Evolutionary conservation across 2,329 filamentous ascomycete genomes (phyloP), one percentile per base, ranked within the genome.

Genomic region (Triangularia setosa): DNA sequence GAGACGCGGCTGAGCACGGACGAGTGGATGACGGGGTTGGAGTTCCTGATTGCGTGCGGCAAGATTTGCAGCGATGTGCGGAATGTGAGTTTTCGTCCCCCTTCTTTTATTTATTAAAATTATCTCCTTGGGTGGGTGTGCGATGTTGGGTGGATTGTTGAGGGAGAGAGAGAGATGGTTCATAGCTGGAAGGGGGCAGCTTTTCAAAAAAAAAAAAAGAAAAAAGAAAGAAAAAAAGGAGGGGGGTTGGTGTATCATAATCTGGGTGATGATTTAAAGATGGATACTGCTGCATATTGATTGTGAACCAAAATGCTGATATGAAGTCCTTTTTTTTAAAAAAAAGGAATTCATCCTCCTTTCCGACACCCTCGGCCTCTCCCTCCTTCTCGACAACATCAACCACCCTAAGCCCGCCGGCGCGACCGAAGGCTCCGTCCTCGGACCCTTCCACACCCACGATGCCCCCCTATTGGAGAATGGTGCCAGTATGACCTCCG

Each of bases 371-470:
- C 83, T 94, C 23, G 91, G 91, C 44, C 85, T 95, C 35, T 93
- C 90, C 23, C 84, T 93, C 65, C 85, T 95, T 3, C 88, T 95
- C 69, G 91, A 95, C 78, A 86, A 83, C 70, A 93, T 95, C 79
- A 90, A 93, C 79, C 90, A 94, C 78, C 91, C 91, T 25, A 94
- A 92, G 74, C 90, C 90, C 0, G 73, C 85, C 0, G 75, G 79
- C 53, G 83, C 83, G 27, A 95, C 91, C 25, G 90, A 94, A 75
- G 90, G 91, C 64, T 92, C 90, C 0, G 90, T 95, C 11, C 84
- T 94, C 0, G 91, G 91, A 0, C 91, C 91, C 40, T 94, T 93
- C 80, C 90, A 94, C 80, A 92, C 89, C 0, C 90, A 93, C 77
- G 90, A 93, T 72, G 90, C 90, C 7, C 81, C 87, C 6, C 70